phyloP scores from a whole-genome alignment of 140 eudicot genomes.

The Stevia rebaudiana region DNA sequence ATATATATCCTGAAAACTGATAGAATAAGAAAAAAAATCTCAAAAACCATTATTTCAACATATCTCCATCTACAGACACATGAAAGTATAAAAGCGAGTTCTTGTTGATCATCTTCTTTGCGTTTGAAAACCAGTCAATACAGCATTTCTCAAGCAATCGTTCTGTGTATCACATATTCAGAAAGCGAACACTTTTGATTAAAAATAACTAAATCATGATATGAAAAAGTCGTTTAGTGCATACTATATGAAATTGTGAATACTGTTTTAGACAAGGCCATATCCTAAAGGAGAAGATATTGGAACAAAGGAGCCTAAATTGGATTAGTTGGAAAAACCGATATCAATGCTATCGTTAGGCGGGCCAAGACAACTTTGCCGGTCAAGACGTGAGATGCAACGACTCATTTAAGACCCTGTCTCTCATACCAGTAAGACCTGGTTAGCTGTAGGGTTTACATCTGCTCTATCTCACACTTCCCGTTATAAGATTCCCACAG shows the following conservation, averaged over 20 bases:
- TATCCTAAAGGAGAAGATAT: no score
- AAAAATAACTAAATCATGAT: conserved; percentile 1
- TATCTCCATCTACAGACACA: conserved; percentile 95
- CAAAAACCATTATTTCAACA: conserved; percentile 73
- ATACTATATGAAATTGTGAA: background rate
- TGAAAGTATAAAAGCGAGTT: conserved; percentile 73
- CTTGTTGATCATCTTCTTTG: conserved; percentile 56
- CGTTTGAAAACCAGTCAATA: conserved; percentile 18
- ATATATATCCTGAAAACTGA: background rate
- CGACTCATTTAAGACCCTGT: no score
- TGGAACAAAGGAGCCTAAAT: no score
- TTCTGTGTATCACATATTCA: background rate
- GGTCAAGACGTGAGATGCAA: no score
- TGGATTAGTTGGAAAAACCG: no score
- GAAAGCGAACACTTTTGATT: background rate
- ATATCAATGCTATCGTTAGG: no score
- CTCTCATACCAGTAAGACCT: no score
- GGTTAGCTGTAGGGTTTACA: no score
- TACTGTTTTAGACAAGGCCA: no score
- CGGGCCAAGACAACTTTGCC: no score
- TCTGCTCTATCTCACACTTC: no score
- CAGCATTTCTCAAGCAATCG: conserved; percentile 29
- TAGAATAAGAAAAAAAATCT: conserved; percentile 16
- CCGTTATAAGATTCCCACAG: no score
- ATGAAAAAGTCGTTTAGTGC: background rate